These are phyloP conservation scores for Daldinia decipiens DNA, from an alignment of 495 filamentous ascomycete species.

Conservation along the genomic window DNA sequence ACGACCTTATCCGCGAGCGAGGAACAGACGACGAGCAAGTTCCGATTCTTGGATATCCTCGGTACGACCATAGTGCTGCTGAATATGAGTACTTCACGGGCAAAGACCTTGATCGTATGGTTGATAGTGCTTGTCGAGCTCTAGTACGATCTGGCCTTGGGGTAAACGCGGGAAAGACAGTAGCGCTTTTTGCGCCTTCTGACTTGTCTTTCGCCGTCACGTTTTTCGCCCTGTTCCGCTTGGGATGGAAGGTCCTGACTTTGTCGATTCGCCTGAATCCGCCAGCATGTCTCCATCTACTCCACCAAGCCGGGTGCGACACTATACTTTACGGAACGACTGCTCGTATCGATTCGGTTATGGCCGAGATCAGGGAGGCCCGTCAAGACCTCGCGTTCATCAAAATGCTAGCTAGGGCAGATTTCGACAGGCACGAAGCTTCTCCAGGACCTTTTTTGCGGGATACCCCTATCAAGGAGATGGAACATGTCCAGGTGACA, in stretches of 20 bases:
- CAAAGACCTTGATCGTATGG: conserved; percentile 62
- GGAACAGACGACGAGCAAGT: conserved; percentile 60
- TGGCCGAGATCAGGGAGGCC: conserved; percentile 55
- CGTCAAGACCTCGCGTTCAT: conserved; percentile 50
- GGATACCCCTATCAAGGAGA: conserved; percentile 49
- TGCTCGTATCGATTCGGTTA: conserved; percentile 52
- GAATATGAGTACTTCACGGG: conserved; percentile 65
- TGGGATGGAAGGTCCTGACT: conserved; percentile 68
- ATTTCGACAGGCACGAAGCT: conserved; percentile 48
- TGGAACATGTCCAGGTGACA: conserved; percentile 50
- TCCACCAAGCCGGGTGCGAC: conserved; percentile 57
- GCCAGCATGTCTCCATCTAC: conserved; percentile 62
- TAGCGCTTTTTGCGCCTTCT: conserved; percentile 65
- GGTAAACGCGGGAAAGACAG: conserved; percentile 49
- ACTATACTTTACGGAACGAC: conserved; percentile 54
- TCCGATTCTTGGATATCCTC: conserved; percentile 65
- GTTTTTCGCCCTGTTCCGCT: conserved; percentile 66
- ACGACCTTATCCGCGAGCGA: conserved; percentile 62
- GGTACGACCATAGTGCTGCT: conserved; percentile 43
- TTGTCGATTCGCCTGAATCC: conserved; percentile 67
- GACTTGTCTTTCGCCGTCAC: conserved; percentile 66
- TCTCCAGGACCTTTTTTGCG: conserved; percentile 45
- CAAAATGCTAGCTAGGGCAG: conserved; percentile 48
- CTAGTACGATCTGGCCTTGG: conserved; percentile 50
- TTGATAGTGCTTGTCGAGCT: conserved; percentile 56